Evolutionary conservation across 176 grass and related monocot genomes (phyloP), one percentile per base, ranked within the genome.

Genomic region (Neostapfia colusana): DNA sequence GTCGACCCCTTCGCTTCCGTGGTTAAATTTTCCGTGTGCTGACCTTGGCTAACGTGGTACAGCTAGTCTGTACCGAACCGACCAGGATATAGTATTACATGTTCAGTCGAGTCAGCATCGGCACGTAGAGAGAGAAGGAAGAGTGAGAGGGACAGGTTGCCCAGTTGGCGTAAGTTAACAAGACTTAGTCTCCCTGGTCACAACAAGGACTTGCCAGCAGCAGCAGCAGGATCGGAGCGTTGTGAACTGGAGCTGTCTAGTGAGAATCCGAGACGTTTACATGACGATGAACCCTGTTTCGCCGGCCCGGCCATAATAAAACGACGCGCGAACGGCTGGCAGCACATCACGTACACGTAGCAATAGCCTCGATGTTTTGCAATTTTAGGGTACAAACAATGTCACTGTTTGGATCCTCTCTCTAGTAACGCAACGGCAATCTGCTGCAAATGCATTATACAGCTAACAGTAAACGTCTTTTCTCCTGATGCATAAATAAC

Each of bases 261-360:
- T 39, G 75, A 65, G 62, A 67, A 74, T 74, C 44, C 10, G 76
- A 45, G 46, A 59, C 43, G 74, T 50, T 77, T 21, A 6, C 74
- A 50, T 23, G 74, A 31, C 31, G n/a, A 36, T 36, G 74, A 11
- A 46, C 39, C 18, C 39, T 7, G 1, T 83, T 73, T 79, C 69
- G 20, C 43, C 53, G 35, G 23, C 51, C 4, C 35, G 35, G 36
- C 12, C 48, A 2, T 10, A 10, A 14, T 61, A 74, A 79, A 88
- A 83, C 80, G 80, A 83, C 53, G 17, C 20, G 42, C 68, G 40
- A 87, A 83, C 85, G n/a, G 79, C 69, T 8, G 40, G 16, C 46
- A 45, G 9, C 8, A 10, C 42, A 43, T 43, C 42, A 2, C 42
- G 12, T 13, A 43, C 12, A 43, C 42, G 8, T 43, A 43, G 42